Evolutionary conservation across 1,284 basidiomycete species (phyloP).

Genomic region (Marasmius tenuissimus): DNA sequence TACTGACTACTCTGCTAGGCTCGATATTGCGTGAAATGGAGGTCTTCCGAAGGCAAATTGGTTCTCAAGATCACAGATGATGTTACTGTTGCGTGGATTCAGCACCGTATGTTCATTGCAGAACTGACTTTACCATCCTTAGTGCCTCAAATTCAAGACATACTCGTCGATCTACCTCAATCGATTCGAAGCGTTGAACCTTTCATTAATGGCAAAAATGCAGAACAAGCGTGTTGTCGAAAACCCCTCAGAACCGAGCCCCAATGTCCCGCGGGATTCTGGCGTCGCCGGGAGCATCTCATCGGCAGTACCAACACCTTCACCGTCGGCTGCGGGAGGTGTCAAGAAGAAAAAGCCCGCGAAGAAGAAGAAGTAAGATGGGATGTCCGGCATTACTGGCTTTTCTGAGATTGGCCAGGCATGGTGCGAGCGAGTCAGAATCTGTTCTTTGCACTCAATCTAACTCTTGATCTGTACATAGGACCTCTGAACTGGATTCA

Average conservation of each 20-base stretch:
- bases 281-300: neutral
- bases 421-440: too few species aligned
- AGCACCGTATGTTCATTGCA: too few species aligned
- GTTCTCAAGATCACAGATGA: constrained; percentile 92
- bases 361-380: constrained; percentile 48
- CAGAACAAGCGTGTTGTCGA: constrained; percentile 50
- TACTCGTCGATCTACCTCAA: constrained; percentile 91
- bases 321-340: constrained; percentile 33
- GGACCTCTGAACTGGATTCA: too few species aligned
- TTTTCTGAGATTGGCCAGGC: too few species aligned
- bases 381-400: too few species aligned
- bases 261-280: neutral
- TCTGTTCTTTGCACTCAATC: too few species aligned
- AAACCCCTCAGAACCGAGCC: constrained; percentile 14
- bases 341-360: constrained; percentile 55
- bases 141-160: constrained; percentile 96
- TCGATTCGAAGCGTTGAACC: constrained; percentile 90
- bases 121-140: too few species aligned
- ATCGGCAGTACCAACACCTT: constrained; percentile 6
- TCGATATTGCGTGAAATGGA: constrained; percentile 89
- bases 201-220: constrained; percentile 81
- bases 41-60: constrained; percentile 76
- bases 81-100: constrained; percentile 58
- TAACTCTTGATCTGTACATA: too few species aligned
- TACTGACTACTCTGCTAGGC: constrained; percentile 46